Base-by-base conservation (phyloP, 1,139 yeast genomes). In the Saccharomyces hybrid region DNA sequence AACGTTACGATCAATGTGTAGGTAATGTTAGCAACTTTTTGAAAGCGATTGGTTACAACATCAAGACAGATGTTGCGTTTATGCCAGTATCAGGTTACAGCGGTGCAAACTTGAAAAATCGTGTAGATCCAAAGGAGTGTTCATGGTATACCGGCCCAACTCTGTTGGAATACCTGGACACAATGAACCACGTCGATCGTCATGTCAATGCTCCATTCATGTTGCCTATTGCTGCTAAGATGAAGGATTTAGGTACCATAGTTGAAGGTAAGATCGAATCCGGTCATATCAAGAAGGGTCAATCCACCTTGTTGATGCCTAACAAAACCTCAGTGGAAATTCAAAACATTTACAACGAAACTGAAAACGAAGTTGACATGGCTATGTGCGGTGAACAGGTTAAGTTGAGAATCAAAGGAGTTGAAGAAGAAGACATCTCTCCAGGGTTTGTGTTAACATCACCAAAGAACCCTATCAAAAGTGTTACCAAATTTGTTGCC, bases 71-170 rank as follows among this genome's bases (percentile, higher is more conserved):
- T 70, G 87, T 95, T 54, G 71, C 81, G 31, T 87, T 82, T 74
- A 93, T 93, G 97, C 99, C 99, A 51, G 97, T 93, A 54, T 89
- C 97, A 42, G 99, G 99, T 57, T 93, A 79, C 78, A 90, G 97
- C 53, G 99, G 99, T 68, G 96, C 95, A 55, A 97, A 97, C 62
- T 79, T 93, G 75, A 91, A 89, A 74, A 96, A 88, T 38, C 83
- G 93, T 62, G 89, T 93, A 50, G 71, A 80, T 60, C 69, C 81
- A 58, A 76, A 78, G 58, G 84, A 78, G 47, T 88, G 95, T 69
- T 93, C 97, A 59, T 93, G 98, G 98, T 93, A 91, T 78, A 75
- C 73, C 23, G 99, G 99, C 11, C 98, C 99, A 50, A 76, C 98
- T 14, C 78, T 93, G 67, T 78, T 95, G 67, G 97, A 93, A 75